Evolutionary conservation across 2,329 filamentous ascomycete species (phyloP), one percentile per base, ranked within the genome.

Genomic region (Colletotrichum siamense): DNA sequence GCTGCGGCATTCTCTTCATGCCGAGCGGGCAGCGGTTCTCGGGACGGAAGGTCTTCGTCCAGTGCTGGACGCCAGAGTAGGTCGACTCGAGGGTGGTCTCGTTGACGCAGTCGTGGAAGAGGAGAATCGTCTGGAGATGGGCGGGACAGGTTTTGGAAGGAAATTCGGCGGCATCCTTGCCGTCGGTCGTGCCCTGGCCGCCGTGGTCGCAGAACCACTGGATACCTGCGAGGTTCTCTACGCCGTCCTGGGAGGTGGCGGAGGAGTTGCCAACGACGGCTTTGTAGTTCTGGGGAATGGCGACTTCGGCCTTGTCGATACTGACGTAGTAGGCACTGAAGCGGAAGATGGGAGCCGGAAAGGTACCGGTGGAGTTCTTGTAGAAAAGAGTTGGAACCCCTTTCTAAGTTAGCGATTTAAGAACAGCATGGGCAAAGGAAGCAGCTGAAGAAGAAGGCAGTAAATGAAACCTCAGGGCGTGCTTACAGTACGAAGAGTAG

Each of bases 261-360:
- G 69, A 78, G 5, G 86, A 82, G 36, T 84, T 39, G 13, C 87
- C 87, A 1, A 84, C 87, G 2, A 88, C 80, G 81, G 84, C 83
- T 66, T 82, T 81, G 74, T 86, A 77, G 79, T 89, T 81, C 75
- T 88, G 84, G 0, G 87, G 87, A 49, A 89, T 86, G 16, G 86
- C 78, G 3, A 88, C 80, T 76, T 88, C 86, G 30, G 87, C 86
- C 18, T 82, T 79, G 9, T 84, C 83, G n/a, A 86, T 82, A 30
- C 84, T 74, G 39, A 81, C 86, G 80, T 89, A 89, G 82, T 89
- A 89, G 24, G 87, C 85, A 34, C 82, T 85, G 82, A 89, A 89
- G 70, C 69, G 77, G 78, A 61, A 80, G 78, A 70, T 77, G 82
- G 24, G 83, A 82, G 28, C 82, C 81, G 12, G 78, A 84, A 39